phyloP scores from a whole-genome alignment of 495 filamentous ascomycete genomes.

The Penicillium cataractarum region DNA sequence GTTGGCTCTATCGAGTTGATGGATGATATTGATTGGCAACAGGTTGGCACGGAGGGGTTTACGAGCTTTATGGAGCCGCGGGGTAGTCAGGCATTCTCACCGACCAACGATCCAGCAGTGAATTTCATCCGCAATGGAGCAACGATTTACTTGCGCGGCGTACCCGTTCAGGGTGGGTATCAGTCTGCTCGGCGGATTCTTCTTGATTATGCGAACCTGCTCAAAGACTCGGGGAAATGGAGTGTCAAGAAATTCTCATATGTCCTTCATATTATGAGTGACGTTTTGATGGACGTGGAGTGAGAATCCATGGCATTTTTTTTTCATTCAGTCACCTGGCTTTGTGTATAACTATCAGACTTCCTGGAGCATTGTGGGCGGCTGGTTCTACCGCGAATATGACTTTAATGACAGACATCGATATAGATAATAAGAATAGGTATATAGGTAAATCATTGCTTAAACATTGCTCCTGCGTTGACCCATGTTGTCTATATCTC shows the following conservation, averaged over 20 bases:
- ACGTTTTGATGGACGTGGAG: constrained; percentile 54
- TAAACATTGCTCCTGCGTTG: background rate
- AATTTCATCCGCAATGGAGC: constrained; percentile 57
- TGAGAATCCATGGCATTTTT: constrained; percentile 18
- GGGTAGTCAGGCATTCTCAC: constrained; percentile 34
- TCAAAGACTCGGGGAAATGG: constrained; percentile 58
- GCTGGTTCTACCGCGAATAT: background rate
- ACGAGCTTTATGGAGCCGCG: constrained; percentile 46
- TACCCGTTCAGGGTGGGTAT: constrained; percentile 52
- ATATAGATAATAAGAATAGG: background rate
- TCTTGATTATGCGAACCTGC: constrained; percentile 52
- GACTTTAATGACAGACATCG: constrained; percentile 1
- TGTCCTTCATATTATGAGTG: constrained; percentile 58
- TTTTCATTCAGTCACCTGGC: background rate
- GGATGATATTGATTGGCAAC: constrained; percentile 54
- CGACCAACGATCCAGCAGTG: constrained; percentile 42
- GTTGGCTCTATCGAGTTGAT: constrained; percentile 50
- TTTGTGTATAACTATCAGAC: constrained; percentile 14
- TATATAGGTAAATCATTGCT: background rate
- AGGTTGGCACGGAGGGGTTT: constrained; percentile 47
- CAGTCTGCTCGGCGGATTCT: constrained; percentile 52
- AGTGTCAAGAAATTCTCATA: constrained; percentile 51
- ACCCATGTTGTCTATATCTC: background rate
- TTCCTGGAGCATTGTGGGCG: background rate
- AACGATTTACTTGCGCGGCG: constrained; percentile 50